These are phyloP conservation scores for Xerocomellus amylosporus DNA, from an alignment of 768 basidiomycete genomes.

Conservation along the genomic window DNA sequence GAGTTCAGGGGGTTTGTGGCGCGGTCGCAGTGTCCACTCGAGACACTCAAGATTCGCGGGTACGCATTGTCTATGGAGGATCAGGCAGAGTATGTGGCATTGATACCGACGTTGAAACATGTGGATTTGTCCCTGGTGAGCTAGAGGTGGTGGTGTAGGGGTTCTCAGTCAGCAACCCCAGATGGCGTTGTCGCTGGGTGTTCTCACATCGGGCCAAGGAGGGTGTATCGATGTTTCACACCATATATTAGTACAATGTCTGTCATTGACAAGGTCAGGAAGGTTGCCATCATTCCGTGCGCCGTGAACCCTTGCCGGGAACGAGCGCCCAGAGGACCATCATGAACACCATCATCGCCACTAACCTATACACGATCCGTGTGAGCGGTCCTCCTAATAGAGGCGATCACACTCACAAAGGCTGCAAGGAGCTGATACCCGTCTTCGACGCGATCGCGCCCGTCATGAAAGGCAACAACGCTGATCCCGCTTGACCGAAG, in stretches of 20 bases:
- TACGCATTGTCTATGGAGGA: too few relatives aligned
- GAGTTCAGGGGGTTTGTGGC: too few relatives aligned
- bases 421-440: conserved; percentile 45
- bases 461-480: conserved; percentile 69
- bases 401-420: conserved; percentile 20
- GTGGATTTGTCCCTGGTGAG: too few relatives aligned
- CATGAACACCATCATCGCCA: conserved; percentile 45
- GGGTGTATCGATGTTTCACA: not conserved
- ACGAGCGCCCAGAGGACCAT: too few relatives aligned
- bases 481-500: conserved; percentile 70
- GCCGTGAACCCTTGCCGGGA: conserved; percentile 29
- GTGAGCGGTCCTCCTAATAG: not conserved
- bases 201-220: too few relatives aligned
- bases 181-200: too few relatives aligned
- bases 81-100: too few relatives aligned
- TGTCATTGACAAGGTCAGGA: not conserved
- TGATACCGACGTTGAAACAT: too few relatives aligned
- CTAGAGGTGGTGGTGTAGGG: too few relatives aligned
- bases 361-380: conserved; percentile 13
- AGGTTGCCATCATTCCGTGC: not conserved
- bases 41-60: too few relatives aligned
- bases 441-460: conserved; percentile 63
- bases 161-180: too few relatives aligned
- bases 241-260: not conserved
- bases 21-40: too few relatives aligned